Conservation (phyloP, 2,329 filamentous ascomycete genomes). For the Botrytis squamosa region DNA sequence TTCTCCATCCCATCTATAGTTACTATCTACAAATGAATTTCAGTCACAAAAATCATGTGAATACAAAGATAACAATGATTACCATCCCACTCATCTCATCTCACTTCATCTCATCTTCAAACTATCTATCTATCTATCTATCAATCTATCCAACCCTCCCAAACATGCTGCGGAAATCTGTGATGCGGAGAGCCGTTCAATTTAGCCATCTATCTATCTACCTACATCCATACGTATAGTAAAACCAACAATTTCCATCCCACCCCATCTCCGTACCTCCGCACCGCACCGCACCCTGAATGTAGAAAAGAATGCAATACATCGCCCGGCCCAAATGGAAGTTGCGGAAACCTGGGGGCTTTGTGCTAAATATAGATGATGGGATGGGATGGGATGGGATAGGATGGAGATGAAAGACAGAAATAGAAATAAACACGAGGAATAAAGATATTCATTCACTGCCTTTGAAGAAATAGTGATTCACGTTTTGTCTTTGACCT, state of each 20-base stretch:
- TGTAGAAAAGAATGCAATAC: background rate
- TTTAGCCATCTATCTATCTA: too few species aligned
- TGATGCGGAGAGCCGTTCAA: fast-evolving
- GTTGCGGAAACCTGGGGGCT: fast-evolving
- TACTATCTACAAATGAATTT: background rate
- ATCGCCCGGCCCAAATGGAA: fast-evolving
- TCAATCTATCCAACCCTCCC: too few species aligned
- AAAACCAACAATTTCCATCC: background rate
- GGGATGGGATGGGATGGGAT: background rate
- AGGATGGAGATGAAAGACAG: background rate
- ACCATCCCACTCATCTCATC: background rate
- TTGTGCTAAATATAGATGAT: background rate
- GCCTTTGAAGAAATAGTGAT: too few species aligned
- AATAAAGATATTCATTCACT: background rate
- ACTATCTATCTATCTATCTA: too few species aligned
- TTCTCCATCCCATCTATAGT: background rate
- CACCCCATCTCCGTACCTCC: background rate
- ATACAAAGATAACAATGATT: background rate
- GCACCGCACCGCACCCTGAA: fast-evolving
- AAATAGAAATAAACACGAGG: background rate
- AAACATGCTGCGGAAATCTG: background rate
- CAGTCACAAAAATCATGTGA: background rate
- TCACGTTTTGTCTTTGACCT: too few species aligned
- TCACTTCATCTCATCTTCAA: too few species aligned
- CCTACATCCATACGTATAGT: background rate